These are phyloP conservation scores for Dissophora globulifera DNA, from an alignment of 192 early-diverging fungal genomes.

Conservation along the genomic window DNA sequence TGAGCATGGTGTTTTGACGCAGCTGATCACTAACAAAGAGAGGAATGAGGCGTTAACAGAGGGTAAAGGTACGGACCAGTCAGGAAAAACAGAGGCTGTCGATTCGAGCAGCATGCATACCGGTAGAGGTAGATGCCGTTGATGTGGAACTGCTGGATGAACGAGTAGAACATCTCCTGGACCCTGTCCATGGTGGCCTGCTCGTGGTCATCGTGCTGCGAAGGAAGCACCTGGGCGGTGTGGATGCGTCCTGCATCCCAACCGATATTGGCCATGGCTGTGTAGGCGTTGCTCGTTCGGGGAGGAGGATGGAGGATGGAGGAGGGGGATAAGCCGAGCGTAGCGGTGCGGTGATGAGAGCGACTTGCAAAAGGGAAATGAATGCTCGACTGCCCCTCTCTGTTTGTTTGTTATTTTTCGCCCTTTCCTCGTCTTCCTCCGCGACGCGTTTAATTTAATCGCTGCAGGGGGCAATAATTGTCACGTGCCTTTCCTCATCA, in stretches of 20 bases:
- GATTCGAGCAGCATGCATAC: conserved; percentile 35
- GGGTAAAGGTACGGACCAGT: neutral
- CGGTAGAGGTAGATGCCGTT: conserved; percentile 88
- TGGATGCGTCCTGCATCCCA: conserved; percentile 88
- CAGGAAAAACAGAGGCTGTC: too few relatives aligned
- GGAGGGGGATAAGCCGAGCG: neutral
- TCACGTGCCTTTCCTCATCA: too few relatives aligned
- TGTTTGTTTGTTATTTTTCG: too few relatives aligned
- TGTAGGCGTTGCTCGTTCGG: neutral
- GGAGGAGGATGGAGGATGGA: conserved; percentile 5
- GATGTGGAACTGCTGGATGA: conserved; percentile 88
- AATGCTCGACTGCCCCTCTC: too few relatives aligned
- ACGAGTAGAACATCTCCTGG: conserved; percentile 79
- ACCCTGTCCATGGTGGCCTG: conserved; percentile 66
- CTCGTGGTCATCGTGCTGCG: conserved; percentile 59
- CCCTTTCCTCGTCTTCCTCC: too few relatives aligned
- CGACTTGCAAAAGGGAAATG: neutral
- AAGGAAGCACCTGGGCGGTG: conserved; percentile 73
- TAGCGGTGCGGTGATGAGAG: too few relatives aligned
- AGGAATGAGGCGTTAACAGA: conserved; percentile 1
- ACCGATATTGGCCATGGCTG: conserved; percentile 62
- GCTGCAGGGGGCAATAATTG: too few relatives aligned
- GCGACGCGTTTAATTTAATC: neutral
- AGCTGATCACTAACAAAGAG: conserved; percentile 82
- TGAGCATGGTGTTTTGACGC: conserved; percentile 81